Evolutionary conservation across 768 basidiomycete genomes (phyloP).

Genomic region (Mrakia hoshinonis): DNA sequence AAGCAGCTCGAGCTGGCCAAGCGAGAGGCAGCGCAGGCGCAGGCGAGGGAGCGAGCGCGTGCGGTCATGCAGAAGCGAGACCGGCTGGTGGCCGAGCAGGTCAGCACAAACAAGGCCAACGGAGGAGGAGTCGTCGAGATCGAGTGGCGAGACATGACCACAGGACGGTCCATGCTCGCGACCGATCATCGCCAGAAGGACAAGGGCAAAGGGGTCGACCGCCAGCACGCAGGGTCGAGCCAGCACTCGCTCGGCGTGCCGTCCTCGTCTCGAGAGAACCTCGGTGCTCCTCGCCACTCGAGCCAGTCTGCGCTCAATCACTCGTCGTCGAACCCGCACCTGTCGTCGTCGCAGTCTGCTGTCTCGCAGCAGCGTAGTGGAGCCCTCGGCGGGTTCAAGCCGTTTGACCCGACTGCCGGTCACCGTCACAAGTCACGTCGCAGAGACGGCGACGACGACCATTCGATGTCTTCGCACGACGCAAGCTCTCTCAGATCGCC

Average conservation of each 20-base stretch:
- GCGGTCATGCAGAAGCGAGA: conserved; percentile 87
- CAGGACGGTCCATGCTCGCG: conserved; percentile 7
- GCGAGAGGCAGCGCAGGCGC: conserved; percentile 63
- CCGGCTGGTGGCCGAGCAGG: conserved; percentile 51
- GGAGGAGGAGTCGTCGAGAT: conserved; percentile 29
- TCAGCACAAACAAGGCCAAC: conserved; percentile 29
- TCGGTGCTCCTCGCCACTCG: too few species aligned
- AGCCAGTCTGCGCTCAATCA: conserved; percentile 4
- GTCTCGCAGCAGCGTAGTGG: neutral
- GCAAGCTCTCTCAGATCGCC: conserved; percentile 34
- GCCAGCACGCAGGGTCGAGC: neutral
- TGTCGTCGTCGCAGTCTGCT: conserved; percentile 2
- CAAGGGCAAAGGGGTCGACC: conserved; percentile 4
- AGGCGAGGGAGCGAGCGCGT: conserved; percentile 75
- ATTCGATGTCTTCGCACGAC: conserved; percentile 39
- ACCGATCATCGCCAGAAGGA: neutral
- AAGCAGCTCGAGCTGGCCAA: conserved; percentile 77
- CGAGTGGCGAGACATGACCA: conserved; percentile 14
- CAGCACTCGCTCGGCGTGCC: neutral
- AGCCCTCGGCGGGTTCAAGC: neutral
- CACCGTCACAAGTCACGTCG: conserved; percentile 40
- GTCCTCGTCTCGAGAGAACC: neutral
- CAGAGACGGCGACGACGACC: conserved; percentile 40
- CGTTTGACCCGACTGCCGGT: neutral
- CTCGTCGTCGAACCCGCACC: conserved; percentile 19